Evolutionary conservation across 2,329 filamentous ascomycete species (phyloP).

Genomic region (Xylariaceae sp.): DNA sequence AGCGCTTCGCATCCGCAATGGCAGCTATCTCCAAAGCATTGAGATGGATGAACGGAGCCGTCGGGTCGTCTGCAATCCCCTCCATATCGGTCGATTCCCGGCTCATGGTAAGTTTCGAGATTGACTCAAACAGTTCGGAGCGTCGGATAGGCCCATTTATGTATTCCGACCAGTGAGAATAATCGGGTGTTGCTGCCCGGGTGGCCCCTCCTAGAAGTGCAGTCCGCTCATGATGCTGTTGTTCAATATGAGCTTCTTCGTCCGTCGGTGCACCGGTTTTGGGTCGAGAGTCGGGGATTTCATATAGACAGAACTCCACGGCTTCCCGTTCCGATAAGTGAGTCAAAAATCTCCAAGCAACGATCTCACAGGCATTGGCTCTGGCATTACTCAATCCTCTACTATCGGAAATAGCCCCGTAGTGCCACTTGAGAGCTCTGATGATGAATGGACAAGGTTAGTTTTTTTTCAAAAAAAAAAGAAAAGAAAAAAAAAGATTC

Average conservation of each 20-base stretch:
- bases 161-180: slow-evolving; percentile 19
- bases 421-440: slow-evolving; percentile 72
- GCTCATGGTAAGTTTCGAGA: slow-evolving; percentile 51
- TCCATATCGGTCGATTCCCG: slow-evolving; percentile 38
- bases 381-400: slow-evolving; percentile 62
- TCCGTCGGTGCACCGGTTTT: slow-evolving; percentile 14
- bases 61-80: slow-evolving; percentile 55
- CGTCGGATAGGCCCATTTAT: slow-evolving; percentile 39
- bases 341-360: slow-evolving; percentile 72
- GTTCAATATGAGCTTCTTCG: slow-evolving; percentile 30
- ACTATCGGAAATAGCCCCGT: slow-evolving; percentile 56
- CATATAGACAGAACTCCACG: slow-evolving; percentile 68
- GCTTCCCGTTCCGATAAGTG: slow-evolving; percentile 66
- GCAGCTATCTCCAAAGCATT: slow-evolving; percentile 77
- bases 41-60: slow-evolving; percentile 67
- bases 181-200: slow-evolving; percentile 16
- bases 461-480: background rate
- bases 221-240: slow-evolving; percentile 45
- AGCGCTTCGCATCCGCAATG: slow-evolving; percentile 65
- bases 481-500: background rate
- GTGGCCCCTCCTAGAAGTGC: slow-evolving; percentile 36
- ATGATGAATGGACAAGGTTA: slow-evolving; percentile 5
- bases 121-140: slow-evolving; percentile 46
- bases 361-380: slow-evolving; percentile 71
- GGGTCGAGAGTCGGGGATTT: slow-evolving; percentile 50